Percentiles rank a stretch among this genome's conserved stretches.
phyloP scores from a whole-genome alignment of 768 basidiomycete genomes.

The Collybia mongolica region DNA sequence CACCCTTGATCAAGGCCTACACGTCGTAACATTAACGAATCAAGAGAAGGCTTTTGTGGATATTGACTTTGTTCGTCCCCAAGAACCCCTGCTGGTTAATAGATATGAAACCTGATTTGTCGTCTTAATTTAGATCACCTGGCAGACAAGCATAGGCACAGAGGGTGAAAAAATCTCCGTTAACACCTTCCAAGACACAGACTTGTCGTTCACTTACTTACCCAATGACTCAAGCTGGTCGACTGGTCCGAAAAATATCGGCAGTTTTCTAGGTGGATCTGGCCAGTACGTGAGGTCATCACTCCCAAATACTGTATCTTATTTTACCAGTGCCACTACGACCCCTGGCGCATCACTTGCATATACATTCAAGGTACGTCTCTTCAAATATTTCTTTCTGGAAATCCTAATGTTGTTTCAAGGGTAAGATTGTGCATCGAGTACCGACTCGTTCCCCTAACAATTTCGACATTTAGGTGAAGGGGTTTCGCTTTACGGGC shows the following conservation, averaged over 20 bases:
- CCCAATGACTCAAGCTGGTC: slow-evolving; percentile 29
- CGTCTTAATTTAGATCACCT: slow-evolving; percentile 27
- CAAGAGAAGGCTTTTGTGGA: slow-evolving; percentile 31
- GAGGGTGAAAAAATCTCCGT: slow-evolving; percentile 22
- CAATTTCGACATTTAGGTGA: slow-evolving; percentile 27
- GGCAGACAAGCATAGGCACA: slow-evolving; percentile 25
- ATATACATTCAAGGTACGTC: slow-evolving; percentile 38
- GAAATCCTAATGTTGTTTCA: too few relatives aligned
- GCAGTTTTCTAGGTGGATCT: slow-evolving; percentile 38
- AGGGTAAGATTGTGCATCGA: too few relatives aligned
- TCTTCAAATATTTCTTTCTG: not conserved
- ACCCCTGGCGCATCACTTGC: slow-evolving; percentile 27
- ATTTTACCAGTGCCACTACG: slow-evolving; percentile 29
- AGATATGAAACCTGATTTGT: not conserved
- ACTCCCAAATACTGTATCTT: not conserved
- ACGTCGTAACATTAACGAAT: slow-evolving; percentile 37
- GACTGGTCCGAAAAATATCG: slow-evolving; percentile 26
- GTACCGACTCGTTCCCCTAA: not conserved
- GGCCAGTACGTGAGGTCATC: slow-evolving; percentile 31
- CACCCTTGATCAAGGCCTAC: slow-evolving; percentile 29
- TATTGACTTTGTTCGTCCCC: slow-evolving; percentile 43
- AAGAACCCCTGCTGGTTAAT: too few relatives aligned
- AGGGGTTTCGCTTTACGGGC: slow-evolving; percentile 44
- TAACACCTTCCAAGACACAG: slow-evolving; percentile 30
- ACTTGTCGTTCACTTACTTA: slow-evolving; percentile 36